Evolutionary conservation across 2,329 filamentous ascomycete genomes (phyloP), one percentile per base, ranked within the genome.

Genomic region (Talaromyces sp.): DNA sequence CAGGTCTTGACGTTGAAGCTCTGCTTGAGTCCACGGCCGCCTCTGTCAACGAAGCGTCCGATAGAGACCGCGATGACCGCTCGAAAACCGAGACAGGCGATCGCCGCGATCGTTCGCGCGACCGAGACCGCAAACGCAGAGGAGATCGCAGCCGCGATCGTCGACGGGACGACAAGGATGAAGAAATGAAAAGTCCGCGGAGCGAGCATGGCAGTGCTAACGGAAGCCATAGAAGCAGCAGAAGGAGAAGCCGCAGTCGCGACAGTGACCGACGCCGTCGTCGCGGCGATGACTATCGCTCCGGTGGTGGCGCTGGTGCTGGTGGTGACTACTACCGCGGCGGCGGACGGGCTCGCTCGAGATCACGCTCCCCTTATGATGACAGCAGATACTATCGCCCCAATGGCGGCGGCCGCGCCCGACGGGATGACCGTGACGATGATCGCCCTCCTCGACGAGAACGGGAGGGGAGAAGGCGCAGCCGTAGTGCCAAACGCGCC

Each of bases 21-120:
- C 85, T 97, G 67, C 87, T 97, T 68, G 92, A 96, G 78, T 91
- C 90, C 57, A 91, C 90, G 65, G 91, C 90, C 58, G 88, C 87
- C 73, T 82, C 83, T 54, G 66, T 69, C 53, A 68, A 73, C 51
- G 70, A 73, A 44, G 68, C 72, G 63, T 71, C 72, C 33, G 66
- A 76, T 58, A 76, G 78, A 62, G 84, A 87, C 66, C 79, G 82
- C 66, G 85, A 87, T 67, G 79, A 82, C 69, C 82, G 84, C 61
- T 81, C 83, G 66, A 87, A 81, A 66, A 77, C 79, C 65, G 85
- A 85, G 61, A 78, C 81, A 66, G 79, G 78, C 68, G 82, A 86
- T 66, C 82, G 83, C 63, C 79, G 80, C 62, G 63, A 65, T 52
- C 63, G 61, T 58, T 79, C 81, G 57, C 52, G 56, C 44, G 62